Evolutionary conservation across 257 asterid species (phyloP), one percentile per base, ranked within the genome.

Genomic region (Echites panduratus): DNA sequence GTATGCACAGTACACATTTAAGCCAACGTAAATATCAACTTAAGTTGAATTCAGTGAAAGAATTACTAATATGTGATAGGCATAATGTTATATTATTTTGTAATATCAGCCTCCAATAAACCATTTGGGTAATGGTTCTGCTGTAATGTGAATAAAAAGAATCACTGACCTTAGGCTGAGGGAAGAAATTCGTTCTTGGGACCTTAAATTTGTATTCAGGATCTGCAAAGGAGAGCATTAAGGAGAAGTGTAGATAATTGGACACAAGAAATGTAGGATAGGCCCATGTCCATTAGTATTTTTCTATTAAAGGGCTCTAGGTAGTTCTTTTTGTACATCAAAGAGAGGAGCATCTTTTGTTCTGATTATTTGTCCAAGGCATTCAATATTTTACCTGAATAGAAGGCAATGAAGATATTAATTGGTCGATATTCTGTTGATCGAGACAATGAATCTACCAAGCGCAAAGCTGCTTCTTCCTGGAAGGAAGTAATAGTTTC

Each of bases 401-500:
- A 95, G 83, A 92, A 95, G 81, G 85, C 86, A 74, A 95, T 89
- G 70, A 92, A 95, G 54, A 90, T 81, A 77, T 95, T 95, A 72
- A 95, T 92, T 59, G 98, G 97, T 35, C 97, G 91, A 84, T 86
- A 83, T 41, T 90, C 94, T 1, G 96, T 87, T 43, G 99, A 79
- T 69, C 81, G 78, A 66, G 79, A 62, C 44, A 94, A 83, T 71
- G 90, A 83, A 86, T 87, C 94, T 71, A 87, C 96, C 85, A 92
- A 72, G 71, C 99, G 92, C 84, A 83, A 81, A 11, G 98, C 99
- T 53, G 97, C 91, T 87, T 95, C 99, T 48, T 95, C 96, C 99
- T 92, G 84, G 66, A 74, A 81, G 16, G 14, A 63, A 20, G 44
- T 50, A 56, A 26, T 27, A 32, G 38, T 27, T 32, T 70, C 40